Conservation (phyloP, 2,329 filamentous ascomycete species). For the Neocucurbitaria cava region DNA sequence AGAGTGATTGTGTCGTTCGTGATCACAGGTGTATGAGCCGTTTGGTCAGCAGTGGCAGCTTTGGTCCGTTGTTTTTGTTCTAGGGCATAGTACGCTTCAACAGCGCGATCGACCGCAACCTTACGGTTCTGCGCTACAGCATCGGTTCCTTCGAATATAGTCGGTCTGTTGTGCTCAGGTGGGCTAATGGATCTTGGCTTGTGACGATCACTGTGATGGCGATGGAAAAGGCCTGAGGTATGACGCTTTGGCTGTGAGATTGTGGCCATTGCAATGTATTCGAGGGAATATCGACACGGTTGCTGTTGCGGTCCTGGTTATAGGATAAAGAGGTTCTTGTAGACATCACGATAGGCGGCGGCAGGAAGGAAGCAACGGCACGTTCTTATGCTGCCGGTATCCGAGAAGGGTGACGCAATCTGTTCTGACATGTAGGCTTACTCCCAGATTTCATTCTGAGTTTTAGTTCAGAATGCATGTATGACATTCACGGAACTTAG, state of each 20-base stretch:
- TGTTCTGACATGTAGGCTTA: slow-evolving; percentile 10
- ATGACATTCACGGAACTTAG: not conserved
- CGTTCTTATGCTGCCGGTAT: slow-evolving; percentile 4
- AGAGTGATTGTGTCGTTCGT: slow-evolving; percentile 21
- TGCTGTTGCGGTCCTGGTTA: not conserved
- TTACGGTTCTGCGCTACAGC: slow-evolving; percentile 20
- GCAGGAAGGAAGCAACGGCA: not conserved
- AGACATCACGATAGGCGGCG: not conserved
- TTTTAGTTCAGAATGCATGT: not conserved
- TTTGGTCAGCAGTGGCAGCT: slow-evolving; percentile 5
- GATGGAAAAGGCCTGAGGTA: slow-evolving; percentile 8
- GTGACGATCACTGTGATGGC: slow-evolving; percentile 14
- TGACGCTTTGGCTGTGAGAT: slow-evolving; percentile 12
- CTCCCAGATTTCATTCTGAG: not conserved
- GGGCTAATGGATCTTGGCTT: slow-evolving; percentile 3
- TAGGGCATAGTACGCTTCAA: slow-evolving; percentile 24
- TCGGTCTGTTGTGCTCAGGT: not conserved
- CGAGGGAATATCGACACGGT: not conserved
- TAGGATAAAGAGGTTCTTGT: not conserved
- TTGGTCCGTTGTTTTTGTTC: slow-evolving; percentile 12
- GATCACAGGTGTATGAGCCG: slow-evolving; percentile 3
- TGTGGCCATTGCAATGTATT: slow-evolving; percentile 9
- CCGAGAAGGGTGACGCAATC: slow-evolving; percentile 16
- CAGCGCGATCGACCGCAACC: slow-evolving; percentile 19
- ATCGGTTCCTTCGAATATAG: slow-evolving; percentile 25